Conservation (phyloP, 768 basidiomycete species). For the Lentinula sp. region DNA sequence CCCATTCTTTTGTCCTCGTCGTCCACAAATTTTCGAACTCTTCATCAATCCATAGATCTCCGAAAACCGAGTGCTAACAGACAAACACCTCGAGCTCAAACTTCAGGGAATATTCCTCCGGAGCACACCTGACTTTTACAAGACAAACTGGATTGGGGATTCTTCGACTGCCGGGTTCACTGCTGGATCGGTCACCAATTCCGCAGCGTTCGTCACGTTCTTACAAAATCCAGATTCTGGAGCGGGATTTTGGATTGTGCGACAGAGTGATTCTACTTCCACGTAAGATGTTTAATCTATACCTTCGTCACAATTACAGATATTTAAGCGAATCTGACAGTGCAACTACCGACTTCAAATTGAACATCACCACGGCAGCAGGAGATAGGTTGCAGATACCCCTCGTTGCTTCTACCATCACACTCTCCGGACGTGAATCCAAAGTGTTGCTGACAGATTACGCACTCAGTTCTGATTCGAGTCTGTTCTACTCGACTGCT, state of each 20-base stretch:
- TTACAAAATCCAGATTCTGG: conserved; percentile 64
- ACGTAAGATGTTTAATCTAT: conserved; percentile 34
- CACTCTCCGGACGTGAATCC: conserved; percentile 67
- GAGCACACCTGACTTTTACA: conserved; percentile 71
- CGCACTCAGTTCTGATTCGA: conserved; percentile 52
- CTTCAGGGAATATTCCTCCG: conserved; percentile 74
- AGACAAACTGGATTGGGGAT: conserved; percentile 71
- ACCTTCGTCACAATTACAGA: background rate
- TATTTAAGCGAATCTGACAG: conserved; percentile 19
- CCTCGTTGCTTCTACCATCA: conserved; percentile 42
- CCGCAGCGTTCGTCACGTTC: conserved; percentile 52
- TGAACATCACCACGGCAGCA: conserved; percentile 51
- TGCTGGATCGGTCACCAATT: conserved; percentile 20
- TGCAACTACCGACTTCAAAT: conserved; percentile 45
- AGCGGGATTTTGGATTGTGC: conserved; percentile 62
- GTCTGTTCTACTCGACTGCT: conserved; percentile 65
- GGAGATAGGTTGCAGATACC: conserved; percentile 51
- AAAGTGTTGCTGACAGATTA: conserved; percentile 73
- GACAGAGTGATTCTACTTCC: conserved; percentile 64
- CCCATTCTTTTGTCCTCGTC: background rate
- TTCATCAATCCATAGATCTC: conserved; percentile 31
- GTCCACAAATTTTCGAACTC: background rate
- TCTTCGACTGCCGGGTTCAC: conserved; percentile 38
- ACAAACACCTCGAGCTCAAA: conserved; percentile 76
- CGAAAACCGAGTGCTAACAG: conserved; percentile 62